Base-by-base conservation (phyloP, 345 rosid genomes). In the Euphorbia peplus region DNA sequence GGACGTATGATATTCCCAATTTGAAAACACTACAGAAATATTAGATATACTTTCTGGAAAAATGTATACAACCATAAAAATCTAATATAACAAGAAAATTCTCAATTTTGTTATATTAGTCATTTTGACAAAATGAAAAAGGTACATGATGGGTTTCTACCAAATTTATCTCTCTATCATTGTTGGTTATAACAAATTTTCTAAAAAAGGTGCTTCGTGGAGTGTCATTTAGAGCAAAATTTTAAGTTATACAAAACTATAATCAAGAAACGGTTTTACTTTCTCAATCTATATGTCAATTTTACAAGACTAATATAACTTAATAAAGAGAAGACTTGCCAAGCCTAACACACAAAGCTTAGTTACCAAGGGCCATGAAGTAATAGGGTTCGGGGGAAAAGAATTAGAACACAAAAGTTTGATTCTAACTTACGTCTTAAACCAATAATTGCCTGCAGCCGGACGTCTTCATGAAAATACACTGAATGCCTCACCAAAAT, bases 391-490 rank as follows among this genome's bases (percentile, higher is more conserved):
- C 14, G 50, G 16, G 4, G 9, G 11, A 44, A 54, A 8, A 67
- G 24, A 48, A 62, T 12, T 5, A 52, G 19, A 24, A 41, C 28
- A 69, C 19, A 59, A 46, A 5, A 32, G n/a, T 22, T 44, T 41
- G 55, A 32, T 22, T 50, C 35, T 46, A 48, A 87, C 97, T 87
- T 66, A 95, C 99, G 70, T 80, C 92, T 90, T 80, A 95, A 80
- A 72, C 88, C 76, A 69, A 85, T 88, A 52, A 95, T 70, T 62
- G 99, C 99, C 79, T 95, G 99, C 76, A 92, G 90, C 67, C 99
- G 88, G 63, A 92, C 98, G 85, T 95, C 99, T 83, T 95, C 99
- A 77, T 95, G 99, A 82, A 95, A 95, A 81, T 95, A 95, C 29
- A 71, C 85, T 8, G 97, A 87, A 79, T 92, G 95, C 75, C 83